Evolutionary conservation across 2,329 filamentous ascomycete species (phyloP).

Genomic region (Stemphylium beticola): DNA sequence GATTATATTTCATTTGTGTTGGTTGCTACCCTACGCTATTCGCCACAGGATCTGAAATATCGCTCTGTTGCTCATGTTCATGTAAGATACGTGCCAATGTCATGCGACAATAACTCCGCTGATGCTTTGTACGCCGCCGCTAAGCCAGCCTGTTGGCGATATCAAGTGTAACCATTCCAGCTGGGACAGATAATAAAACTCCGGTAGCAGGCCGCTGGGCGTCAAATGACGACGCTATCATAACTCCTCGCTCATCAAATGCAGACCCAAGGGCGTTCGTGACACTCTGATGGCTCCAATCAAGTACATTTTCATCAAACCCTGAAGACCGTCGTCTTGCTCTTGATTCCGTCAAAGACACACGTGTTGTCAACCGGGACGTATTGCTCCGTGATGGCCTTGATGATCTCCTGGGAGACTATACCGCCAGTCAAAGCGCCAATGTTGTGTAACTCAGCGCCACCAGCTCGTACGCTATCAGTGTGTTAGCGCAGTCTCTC

Average conservation of each 20-base stretch:
- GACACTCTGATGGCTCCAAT: neutral
- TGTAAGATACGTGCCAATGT: neutral
- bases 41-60: neutral
- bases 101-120: too few species aligned
- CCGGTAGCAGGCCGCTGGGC: neutral
- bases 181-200: neutral
- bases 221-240: neutral
- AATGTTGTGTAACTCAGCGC: conserved; percentile 91
- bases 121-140: too few species aligned
- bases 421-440: conserved; percentile 87
- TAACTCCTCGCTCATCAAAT: neutral
- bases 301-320: conserved; percentile 32
- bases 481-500: conserved; percentile 9
- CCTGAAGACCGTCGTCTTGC: conserved; percentile 60
- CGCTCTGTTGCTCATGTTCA: neutral
- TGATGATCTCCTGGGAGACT: conserved; percentile 96
- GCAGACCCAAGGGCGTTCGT: neutral
- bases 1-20: neutral
- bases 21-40: neutral
- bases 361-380: conserved; percentile 69
- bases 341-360: conserved; percentile 66
- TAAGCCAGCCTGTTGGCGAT: neutral
- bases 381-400: conserved; percentile 75
- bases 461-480: conserved; percentile 71
- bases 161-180: neutral